Percentiles rank a stretch among this genome's conserved stretches.
Conservation (phyloP, 108 stramenopile species). For the Discostella stelligeroides region DNA sequence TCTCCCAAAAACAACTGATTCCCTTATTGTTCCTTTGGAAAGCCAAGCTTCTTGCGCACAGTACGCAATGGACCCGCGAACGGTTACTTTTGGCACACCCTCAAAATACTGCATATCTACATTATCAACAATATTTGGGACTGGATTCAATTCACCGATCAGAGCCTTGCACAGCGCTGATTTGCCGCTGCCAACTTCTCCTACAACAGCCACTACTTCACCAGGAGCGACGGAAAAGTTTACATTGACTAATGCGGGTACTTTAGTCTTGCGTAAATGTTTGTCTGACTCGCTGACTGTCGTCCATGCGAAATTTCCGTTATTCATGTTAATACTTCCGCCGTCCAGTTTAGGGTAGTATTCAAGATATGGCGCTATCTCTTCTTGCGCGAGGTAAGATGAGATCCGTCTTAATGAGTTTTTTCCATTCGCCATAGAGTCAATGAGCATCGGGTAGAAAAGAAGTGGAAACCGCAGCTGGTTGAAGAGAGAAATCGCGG, state of each 20-base stretch:
- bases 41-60: conserved; percentile 87
- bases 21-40: conserved; percentile 78
- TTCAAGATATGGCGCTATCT: conserved; percentile 70
- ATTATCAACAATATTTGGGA: conserved; percentile 57
- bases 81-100: conserved; percentile 49
- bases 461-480: conserved; percentile 90
- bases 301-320: conserved; percentile 80
- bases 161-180: conserved; percentile 76
- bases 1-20: conserved; percentile 83
- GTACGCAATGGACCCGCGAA: conserved; percentile 67
- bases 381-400: conserved; percentile 63
- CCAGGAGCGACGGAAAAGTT: conserved; percentile 65
- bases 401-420: conserved; percentile 68
- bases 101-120: background rate
- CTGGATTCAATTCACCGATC: conserved; percentile 86
- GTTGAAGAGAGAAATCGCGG: conserved; percentile 93
- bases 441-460: conserved; percentile 87
- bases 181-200: conserved; percentile 90
- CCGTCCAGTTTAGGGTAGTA: conserved; percentile 30
- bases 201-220: conserved; percentile 86
- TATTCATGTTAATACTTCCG: conserved; percentile 65
- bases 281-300: conserved; percentile 27
- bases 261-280: conserved; percentile 30
- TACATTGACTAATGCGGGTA: conserved; percentile 63
- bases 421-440: conserved; percentile 73